A percentile compares a stretch with the other conserved stretches of the same genome.
phyloP scores from a whole-genome alignment of 371 early-diverging fungal species.

The Encephalitozoon romaleae region DNA sequence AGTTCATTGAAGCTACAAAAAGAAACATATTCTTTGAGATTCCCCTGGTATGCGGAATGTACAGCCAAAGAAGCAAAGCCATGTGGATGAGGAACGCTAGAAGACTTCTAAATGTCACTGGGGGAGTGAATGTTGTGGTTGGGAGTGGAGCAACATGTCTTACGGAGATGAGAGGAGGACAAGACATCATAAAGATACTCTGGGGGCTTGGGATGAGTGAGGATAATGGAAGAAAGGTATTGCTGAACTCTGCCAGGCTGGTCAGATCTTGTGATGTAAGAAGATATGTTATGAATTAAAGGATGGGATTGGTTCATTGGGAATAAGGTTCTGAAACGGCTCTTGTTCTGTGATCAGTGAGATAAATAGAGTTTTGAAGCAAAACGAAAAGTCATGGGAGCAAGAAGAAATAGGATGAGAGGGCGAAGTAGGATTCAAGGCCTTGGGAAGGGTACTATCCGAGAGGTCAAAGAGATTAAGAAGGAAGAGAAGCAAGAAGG shows the following conservation, averaged over 20 bases:
- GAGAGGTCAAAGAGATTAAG: background rate
- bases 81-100: constrained; percentile 30
- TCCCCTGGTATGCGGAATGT: background rate
- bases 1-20: background rate
- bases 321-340: background rate
- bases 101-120: constrained; percentile 6
- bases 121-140: constrained; percentile 28
- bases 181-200: constrained; percentile 23
- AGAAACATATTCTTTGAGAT: constrained; percentile 37
- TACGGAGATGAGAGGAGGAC: constrained; percentile 16
- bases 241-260: constrained; percentile 11
- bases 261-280: constrained; percentile 16
- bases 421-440: background rate
- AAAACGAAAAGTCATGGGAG: background rate
- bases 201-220: background rate
- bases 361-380: background rate
- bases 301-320: background rate
- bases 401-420: constrained; percentile 2
- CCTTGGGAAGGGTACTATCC: background rate
- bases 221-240: background rate
- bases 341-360: background rate
- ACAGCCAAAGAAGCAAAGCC: constrained; percentile 3
- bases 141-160: background rate
- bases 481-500: background rate
- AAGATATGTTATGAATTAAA: background rate